Evolutionary conservation across 2,329 filamentous ascomycete species (phyloP).

Genomic region (Colletotrichum navitas): DNA sequence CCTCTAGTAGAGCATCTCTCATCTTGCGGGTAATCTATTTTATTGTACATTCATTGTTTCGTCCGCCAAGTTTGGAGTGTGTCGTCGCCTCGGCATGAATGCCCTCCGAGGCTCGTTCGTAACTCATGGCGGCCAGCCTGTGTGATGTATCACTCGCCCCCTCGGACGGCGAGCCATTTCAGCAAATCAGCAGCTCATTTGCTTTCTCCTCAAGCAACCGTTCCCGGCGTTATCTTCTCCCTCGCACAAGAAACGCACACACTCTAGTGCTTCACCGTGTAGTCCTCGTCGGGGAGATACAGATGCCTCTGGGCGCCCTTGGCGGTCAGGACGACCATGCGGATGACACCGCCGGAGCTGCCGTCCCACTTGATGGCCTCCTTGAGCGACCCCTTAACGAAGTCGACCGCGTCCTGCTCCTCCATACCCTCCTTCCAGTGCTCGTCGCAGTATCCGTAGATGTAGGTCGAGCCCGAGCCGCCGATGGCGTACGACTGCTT

Average conservation of each 20-base stretch:
- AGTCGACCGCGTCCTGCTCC: slow-evolving; percentile 88
- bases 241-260: slow-evolving; percentile 51
- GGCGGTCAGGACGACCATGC: slow-evolving; percentile 95
- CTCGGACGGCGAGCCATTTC: background rate
- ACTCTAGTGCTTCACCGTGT: slow-evolving; percentile 74
- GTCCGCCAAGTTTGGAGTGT: slow-evolving; percentile 32
- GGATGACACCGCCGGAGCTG: slow-evolving; percentile 96
- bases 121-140: slow-evolving; percentile 32
- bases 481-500: slow-evolving; percentile 97
- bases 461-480: slow-evolving; percentile 97
- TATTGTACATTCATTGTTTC: slow-evolving; percentile 41
- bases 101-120: slow-evolving; percentile 30
- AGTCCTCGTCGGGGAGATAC: slow-evolving; percentile 93
- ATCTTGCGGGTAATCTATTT: slow-evolving; percentile 41
- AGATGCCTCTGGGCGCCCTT: slow-evolving; percentile 92
- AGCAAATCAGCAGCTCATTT: background rate
- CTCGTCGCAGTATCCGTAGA: slow-evolving; percentile 98
- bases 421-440: slow-evolving; percentile 97
- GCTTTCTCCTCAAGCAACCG: background rate
- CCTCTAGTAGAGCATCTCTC: slow-evolving; percentile 9
- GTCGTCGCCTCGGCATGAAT: slow-evolving; percentile 27
- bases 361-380: slow-evolving; percentile 99
- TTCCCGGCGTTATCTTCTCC: slow-evolving; percentile 15
- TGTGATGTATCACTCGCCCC: slow-evolving; percentile 21
- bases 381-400: slow-evolving; percentile 90